Conservation (phyloP, 768 basidiomycete species). For the Xerocomellus dryophilus region DNA sequence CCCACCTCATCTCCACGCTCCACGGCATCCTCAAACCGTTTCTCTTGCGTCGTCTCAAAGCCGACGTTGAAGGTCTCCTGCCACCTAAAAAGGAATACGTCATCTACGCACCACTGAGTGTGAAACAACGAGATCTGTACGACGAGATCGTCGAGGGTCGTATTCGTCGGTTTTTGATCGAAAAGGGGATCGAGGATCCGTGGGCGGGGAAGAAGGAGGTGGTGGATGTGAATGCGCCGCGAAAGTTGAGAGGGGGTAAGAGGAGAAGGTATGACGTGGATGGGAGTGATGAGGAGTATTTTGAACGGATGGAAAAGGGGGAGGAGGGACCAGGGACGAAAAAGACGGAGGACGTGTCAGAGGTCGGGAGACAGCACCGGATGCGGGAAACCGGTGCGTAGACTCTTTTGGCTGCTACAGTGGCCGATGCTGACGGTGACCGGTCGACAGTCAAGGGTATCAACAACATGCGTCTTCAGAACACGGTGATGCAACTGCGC, state of each 20-base stretch:
- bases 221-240: slow-evolving; percentile 33
- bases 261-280: slow-evolving; percentile 53
- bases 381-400: slow-evolving; percentile 58
- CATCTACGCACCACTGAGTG: slow-evolving; percentile 84
- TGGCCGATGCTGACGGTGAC: slow-evolving; percentile 3
- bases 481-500: slow-evolving; percentile 94
- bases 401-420: not conserved
- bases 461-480: slow-evolving; percentile 92
- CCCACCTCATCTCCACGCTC: slow-evolving; percentile 69
- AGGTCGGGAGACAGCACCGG: slow-evolving; percentile 56
- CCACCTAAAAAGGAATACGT: slow-evolving; percentile 96
- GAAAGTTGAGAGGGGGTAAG: slow-evolving; percentile 35
- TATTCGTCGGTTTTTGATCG: slow-evolving; percentile 61
- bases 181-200: slow-evolving; percentile 28
- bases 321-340: slow-evolving; percentile 37
- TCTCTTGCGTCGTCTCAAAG: slow-evolving; percentile 86
- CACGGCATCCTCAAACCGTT: slow-evolving; percentile 95
- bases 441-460: slow-evolving; percentile 64
- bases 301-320: slow-evolving; percentile 54
- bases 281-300: slow-evolving; percentile 62
- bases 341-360: slow-evolving; percentile 44
- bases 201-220: slow-evolving; percentile 20
- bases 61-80: slow-evolving; percentile 73
- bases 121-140: slow-evolving; percentile 81
- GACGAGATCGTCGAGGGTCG: slow-evolving; percentile 72